Evolutionary conservation across 78 protist species (phyloP).

Genomic region (Chrysochromulina parva): DNA sequence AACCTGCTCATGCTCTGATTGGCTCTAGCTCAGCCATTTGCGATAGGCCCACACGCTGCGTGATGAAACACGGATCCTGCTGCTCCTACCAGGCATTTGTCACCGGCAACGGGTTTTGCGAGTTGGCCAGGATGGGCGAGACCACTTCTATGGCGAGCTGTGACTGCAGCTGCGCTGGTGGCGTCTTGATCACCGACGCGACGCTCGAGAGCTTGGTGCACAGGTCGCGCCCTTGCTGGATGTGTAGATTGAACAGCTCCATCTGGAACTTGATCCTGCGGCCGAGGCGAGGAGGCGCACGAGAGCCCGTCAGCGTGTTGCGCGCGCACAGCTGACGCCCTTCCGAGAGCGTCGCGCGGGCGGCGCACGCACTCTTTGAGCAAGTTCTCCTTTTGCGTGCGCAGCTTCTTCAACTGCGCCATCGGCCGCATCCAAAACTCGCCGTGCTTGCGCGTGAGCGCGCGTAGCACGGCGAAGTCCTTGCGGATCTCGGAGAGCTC

Average conservation of each 20-base stretch:
- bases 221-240: background rate
- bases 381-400: background rate
- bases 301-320: background rate
- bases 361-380: background rate
- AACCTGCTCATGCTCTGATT: too few relatives aligned
- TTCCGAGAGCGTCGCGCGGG: too few relatives aligned
- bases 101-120: background rate
- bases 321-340: background rate
- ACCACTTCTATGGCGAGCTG: background rate
- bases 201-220: background rate
- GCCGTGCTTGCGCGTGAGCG: background rate
- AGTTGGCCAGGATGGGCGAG: background rate
- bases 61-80: too few relatives aligned
- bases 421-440: background rate
- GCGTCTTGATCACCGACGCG: background rate
- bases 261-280: background rate
- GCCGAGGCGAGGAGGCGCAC: background rate
- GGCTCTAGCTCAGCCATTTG: too few relatives aligned
- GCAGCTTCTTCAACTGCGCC: background rate
- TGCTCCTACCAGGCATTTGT: too few relatives aligned
- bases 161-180: background rate
- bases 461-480: background rate
- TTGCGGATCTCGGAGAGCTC: constrained; percentile 6
- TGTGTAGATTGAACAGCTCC: constrained; percentile 10
- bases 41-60: too few relatives aligned